Percentiles rank a stretch among this genome's conserved stretches.
These are phyloP conservation scores for Pholiota microspora DNA, from an alignment of 768 basidiomycete species.

Conservation along the genomic window DNA sequence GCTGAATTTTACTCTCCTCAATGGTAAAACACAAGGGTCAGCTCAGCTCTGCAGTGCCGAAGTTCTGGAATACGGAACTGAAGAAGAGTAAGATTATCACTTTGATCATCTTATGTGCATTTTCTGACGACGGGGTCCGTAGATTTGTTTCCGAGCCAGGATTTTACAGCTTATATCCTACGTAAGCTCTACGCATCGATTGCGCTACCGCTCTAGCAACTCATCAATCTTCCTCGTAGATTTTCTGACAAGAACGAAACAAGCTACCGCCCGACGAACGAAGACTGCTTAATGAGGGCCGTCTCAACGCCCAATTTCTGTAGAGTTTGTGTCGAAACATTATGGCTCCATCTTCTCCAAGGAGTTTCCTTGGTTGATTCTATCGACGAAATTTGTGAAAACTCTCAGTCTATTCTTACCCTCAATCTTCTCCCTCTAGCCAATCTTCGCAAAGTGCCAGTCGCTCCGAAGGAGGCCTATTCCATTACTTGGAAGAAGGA, in stretches of 20 bases:
- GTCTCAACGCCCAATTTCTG: constrained; percentile 73
- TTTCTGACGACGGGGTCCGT: constrained; percentile 1
- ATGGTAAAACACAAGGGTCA: constrained; percentile 42
- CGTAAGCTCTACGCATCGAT: constrained; percentile 41
- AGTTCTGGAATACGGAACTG: constrained; percentile 67
- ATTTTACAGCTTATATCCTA: constrained; percentile 70
- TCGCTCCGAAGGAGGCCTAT: constrained; percentile 38
- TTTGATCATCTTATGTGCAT: too few species aligned
- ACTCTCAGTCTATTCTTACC: constrained; percentile 26
- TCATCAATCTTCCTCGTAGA: constrained; percentile 34
- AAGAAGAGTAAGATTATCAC: constrained; percentile 46
- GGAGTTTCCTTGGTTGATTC: constrained; percentile 63
- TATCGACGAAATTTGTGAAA: constrained; percentile 39
- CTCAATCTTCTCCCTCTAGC: constrained; percentile 60
- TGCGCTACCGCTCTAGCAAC: background rate
- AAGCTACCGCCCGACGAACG: constrained; percentile 78
- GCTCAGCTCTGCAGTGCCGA: constrained; percentile 81
- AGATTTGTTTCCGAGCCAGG: constrained; percentile 62
- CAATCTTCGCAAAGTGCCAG: constrained; percentile 39
- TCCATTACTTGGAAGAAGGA: constrained; percentile 55
- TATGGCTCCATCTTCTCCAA: constrained; percentile 66
- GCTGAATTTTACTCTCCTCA: constrained; percentile 54
- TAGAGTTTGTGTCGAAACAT: constrained; percentile 68
- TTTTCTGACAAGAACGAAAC: constrained; percentile 65
- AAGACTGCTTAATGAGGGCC: constrained; percentile 79